Conservation (phyloP, 768 basidiomycete genomes). For the Lyophyllum shimeji region DNA sequence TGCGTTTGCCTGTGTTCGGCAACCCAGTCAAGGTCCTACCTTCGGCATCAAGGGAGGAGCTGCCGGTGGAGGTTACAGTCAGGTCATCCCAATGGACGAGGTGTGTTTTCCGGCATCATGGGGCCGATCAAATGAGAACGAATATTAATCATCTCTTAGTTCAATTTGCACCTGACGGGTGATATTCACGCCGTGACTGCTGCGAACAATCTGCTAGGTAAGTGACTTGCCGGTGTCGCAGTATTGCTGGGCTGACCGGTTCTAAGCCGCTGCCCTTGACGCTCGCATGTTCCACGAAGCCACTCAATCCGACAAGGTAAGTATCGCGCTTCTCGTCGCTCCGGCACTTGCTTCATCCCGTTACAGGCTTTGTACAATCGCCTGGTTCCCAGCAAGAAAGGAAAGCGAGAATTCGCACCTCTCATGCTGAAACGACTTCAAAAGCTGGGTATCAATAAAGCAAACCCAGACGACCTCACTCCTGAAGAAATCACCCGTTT, state of each 20-base stretch:
- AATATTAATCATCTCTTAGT: constrained; percentile 40
- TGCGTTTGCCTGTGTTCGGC: constrained; percentile 94
- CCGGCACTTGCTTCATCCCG: not conserved
- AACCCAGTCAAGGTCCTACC: constrained; percentile 97
- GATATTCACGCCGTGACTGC: constrained; percentile 98
- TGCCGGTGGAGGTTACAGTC: constrained; percentile 97
- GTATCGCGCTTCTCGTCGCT: not conserved
- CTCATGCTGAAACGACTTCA: constrained; percentile 94
- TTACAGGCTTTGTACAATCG: constrained; percentile 80
- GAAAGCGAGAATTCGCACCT: constrained; percentile 90
- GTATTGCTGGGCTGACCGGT: not conserved
- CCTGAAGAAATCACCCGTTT: constrained; percentile 90
- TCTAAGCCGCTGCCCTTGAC: constrained; percentile 87
- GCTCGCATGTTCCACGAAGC: constrained; percentile 98
- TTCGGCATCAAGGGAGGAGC: constrained; percentile 99
- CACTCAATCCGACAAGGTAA: constrained; percentile 89
- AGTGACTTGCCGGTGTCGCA: not conserved
- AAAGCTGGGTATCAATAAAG: constrained; percentile 96
- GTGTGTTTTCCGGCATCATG: constrained; percentile 32
- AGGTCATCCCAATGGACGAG: constrained; percentile 99
- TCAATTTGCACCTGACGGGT: constrained; percentile 94
- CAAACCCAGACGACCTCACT: constrained; percentile 87
- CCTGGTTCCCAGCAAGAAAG: constrained; percentile 90
- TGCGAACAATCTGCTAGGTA: constrained; percentile 93
- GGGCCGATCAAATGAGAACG: not conserved